phyloP scores from a whole-genome alignment of 2,329 filamentous ascomycete species.

The Fusarium nodosum region DNA sequence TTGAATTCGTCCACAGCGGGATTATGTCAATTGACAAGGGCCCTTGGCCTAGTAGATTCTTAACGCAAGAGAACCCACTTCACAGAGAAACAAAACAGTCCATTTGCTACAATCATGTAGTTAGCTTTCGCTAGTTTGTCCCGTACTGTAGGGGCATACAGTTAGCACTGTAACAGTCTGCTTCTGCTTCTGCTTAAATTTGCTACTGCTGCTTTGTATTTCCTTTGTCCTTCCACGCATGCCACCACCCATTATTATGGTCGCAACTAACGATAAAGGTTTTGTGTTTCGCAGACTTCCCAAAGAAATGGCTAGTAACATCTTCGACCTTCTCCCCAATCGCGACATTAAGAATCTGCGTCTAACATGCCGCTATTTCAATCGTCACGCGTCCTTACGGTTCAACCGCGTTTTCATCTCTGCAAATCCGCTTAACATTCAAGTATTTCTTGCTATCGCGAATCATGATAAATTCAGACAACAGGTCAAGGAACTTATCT shows the following conservation, averaged over 20 bases:
- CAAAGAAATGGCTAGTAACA: background rate
- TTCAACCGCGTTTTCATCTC: background rate
- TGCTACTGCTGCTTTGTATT: background rate
- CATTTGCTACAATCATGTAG: no score
- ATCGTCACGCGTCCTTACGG: background rate
- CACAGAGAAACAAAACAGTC: no score
- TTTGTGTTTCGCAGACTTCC: background rate
- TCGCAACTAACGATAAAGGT: background rate
- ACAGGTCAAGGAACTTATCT: background rate
- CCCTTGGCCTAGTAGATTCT: no score
- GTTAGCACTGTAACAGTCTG: background rate
- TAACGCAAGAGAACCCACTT: no score
- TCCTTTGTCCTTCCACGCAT: background rate
- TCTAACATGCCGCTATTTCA: background rate
- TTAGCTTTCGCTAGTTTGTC: no score
- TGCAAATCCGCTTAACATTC: background rate
- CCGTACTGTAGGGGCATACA: no score
- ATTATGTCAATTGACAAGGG: no score
- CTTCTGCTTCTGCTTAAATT: background rate
- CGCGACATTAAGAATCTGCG: background rate
- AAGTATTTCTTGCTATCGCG: background rate
- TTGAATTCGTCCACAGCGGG: no score
- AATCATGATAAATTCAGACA: background rate
- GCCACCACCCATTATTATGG: background rate
- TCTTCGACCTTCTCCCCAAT: background rate